phyloP scores from a whole-genome alignment of 495 filamentous ascomycete species.

The Penicillium samsonianum region DNA sequence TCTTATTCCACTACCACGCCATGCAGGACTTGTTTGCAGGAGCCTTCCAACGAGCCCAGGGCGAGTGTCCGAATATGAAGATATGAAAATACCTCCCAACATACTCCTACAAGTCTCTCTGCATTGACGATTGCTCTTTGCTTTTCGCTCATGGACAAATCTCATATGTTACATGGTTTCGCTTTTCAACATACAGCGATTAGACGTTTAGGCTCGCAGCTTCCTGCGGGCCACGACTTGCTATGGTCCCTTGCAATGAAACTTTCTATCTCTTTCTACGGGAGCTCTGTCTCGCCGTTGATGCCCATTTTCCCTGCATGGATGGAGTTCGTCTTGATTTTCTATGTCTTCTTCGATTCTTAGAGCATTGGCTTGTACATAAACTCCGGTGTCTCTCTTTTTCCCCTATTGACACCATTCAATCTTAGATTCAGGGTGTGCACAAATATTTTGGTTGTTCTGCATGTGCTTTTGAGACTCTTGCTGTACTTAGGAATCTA shows the following conservation, averaged over 20 bases:
- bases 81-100: slow-evolving; percentile 17
- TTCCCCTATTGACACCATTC: not conserved
- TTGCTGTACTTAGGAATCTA: not conserved
- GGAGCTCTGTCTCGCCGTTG: not conserved
- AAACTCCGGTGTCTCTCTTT: slow-evolving; percentile 1
- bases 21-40: slow-evolving; percentile 92
- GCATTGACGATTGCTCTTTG: slow-evolving; percentile 8
- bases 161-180: slow-evolving; percentile 6
- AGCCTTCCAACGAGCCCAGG: slow-evolving; percentile 73
- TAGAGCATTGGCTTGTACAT: slow-evolving; percentile 6
- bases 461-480: not conserved
- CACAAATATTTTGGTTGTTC: not conserved
- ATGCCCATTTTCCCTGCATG: slow-evolving; percentile 12
- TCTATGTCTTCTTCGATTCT: not conserved
- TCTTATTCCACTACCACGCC: slow-evolving; percentile 90
- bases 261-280: not conserved
- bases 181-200: slow-evolving; percentile 2
- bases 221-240: slow-evolving; percentile 4
- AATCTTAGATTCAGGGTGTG: not conserved
- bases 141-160: slow-evolving; percentile 6
- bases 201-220: slow-evolving; percentile 4
- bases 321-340: slow-evolving; percentile 11
- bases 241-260: slow-evolving; percentile 5
- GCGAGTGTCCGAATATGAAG: slow-evolving; percentile 51
- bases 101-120: slow-evolving; percentile 1